Evolutionary conservation across 106 monocot genomes (phyloP), one percentile per base, ranked within the genome.

Genomic region (Gastrodia elata): DNA sequence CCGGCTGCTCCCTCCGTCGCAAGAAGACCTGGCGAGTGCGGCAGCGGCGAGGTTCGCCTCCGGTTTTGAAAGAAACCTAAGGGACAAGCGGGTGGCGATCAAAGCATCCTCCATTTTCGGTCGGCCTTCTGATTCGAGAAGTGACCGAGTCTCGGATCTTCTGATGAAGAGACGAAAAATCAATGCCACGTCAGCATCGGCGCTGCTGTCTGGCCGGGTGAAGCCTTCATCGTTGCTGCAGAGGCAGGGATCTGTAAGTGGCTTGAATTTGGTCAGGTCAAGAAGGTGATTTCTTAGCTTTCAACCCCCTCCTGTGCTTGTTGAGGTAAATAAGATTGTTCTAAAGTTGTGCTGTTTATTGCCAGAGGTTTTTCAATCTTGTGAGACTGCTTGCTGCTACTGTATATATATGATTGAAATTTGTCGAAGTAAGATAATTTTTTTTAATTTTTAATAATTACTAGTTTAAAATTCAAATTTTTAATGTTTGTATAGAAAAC

Each of bases 81-180:
- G 78, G 79, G 90, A 88, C 37, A 93, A 83, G 65, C 82, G 93
- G 33, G 88, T 90, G 43, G 92, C 85, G 16, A 98, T 98, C 34
- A 93, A 88, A 71, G 84, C 93, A 44, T 84, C 97, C 9, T 97
- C 97, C 1, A 97, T 97, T 48, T 98, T 98, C 65, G 38, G 74
- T n/a, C 82, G 75, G 0, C 13, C 69, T 39, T 76, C 87, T 27
- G 38, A 46, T 43, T 74, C 75, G 18, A 73, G 81, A 35, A 74
- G 80, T 0, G 84, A 74, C 74, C 85, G 71, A 46, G 37, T 36
- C 1, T 7, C 70, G 39, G 90, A 92, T 26, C 84, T 97, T 11
- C 83, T 81, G 44, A 49, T 67, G 3, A 97, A 97, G 75, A 76
- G 90, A 74, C 82, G 96, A 71, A 92, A 80, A 69, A 90, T 92